Conservation (phyloP, 345 rosid genomes). For the Eucalyptus erythrocorys region DNA sequence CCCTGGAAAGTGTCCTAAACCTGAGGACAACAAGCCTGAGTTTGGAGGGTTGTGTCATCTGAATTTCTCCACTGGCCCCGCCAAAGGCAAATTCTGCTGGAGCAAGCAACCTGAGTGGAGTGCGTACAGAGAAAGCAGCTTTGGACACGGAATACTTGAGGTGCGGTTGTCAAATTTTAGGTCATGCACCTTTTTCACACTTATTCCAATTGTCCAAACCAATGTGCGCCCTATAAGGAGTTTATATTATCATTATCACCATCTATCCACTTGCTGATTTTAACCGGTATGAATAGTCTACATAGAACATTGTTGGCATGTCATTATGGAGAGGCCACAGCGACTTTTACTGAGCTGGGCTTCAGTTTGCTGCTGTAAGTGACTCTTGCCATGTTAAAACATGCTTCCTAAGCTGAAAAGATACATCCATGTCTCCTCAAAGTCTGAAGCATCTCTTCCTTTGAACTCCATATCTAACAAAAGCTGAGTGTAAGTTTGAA, state of each 20-base stretch:
- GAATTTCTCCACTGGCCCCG: slow-evolving; percentile 66
- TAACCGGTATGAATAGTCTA: background rate
- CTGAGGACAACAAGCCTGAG: slow-evolving; percentile 51
- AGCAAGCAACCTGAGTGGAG: slow-evolving; percentile 78
- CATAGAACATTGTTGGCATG: background rate
- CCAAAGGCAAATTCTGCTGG: slow-evolving; percentile 82
- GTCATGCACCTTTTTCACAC: background rate
- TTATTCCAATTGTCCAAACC: background rate
- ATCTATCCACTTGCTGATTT: background rate
- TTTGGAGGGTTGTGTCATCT: slow-evolving; percentile 55
- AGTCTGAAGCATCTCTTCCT: background rate
- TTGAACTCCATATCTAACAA: background rate
- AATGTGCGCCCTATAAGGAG: background rate
- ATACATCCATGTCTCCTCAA: background rate
- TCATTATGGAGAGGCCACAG: background rate
- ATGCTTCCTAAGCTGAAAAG: background rate
- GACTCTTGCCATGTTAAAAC: background rate
- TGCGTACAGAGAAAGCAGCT: slow-evolving; percentile 86
- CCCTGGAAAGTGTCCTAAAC: slow-evolving; percentile 66
- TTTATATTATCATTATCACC: background rate
- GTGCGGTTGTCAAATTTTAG: slow-evolving; percentile 7
- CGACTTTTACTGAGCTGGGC: background rate
- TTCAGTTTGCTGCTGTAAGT: background rate
- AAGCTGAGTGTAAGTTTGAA: background rate
- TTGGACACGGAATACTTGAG: slow-evolving; percentile 88